phyloP scores from a whole-genome alignment of 2,329 filamentous ascomycete genomes.

The Cercospora sp. region DNA sequence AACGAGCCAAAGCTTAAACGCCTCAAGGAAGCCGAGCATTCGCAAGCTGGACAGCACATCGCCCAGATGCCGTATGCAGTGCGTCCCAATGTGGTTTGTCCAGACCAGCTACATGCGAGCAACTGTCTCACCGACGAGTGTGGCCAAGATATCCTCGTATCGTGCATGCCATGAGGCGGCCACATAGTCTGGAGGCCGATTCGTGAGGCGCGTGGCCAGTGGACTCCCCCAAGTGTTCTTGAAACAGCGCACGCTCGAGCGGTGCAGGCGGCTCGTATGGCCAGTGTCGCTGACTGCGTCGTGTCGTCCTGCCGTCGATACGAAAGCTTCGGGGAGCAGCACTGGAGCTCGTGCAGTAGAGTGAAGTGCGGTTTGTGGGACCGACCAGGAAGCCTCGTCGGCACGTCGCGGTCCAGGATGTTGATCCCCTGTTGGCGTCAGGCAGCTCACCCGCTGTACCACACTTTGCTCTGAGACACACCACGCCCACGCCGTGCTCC shows the following conservation, averaged over 20 bases:
- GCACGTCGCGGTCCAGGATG: background rate
- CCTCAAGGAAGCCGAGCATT: background rate
- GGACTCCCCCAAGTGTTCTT: background rate
- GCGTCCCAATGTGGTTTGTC: background rate
- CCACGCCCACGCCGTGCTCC: background rate
- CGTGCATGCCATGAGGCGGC: background rate
- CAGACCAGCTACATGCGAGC: background rate
- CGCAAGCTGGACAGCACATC: background rate
- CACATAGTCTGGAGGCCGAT: background rate
- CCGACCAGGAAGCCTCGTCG: background rate
- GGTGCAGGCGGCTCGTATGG: background rate
- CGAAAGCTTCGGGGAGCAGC: background rate
- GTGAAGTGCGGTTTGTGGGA: background rate
- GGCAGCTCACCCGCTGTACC: background rate
- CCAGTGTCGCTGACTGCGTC: background rate
- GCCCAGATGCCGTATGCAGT: background rate
- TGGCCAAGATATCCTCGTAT: background rate
- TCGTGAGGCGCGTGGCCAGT: background rate
- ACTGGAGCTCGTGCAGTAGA: background rate
- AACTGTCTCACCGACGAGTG: background rate
- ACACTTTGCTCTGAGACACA: conserved; percentile 9
- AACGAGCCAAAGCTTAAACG: conserved; percentile 10
- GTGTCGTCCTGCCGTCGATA: background rate
- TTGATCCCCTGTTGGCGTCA: background rate
- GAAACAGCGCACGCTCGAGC: background rate